Percentiles rank a stretch among this genome's conserved stretches.
Conservation (phyloP, 2,329 filamentous ascomycete species). For the Phaeomoniella chlamydospora region DNA sequence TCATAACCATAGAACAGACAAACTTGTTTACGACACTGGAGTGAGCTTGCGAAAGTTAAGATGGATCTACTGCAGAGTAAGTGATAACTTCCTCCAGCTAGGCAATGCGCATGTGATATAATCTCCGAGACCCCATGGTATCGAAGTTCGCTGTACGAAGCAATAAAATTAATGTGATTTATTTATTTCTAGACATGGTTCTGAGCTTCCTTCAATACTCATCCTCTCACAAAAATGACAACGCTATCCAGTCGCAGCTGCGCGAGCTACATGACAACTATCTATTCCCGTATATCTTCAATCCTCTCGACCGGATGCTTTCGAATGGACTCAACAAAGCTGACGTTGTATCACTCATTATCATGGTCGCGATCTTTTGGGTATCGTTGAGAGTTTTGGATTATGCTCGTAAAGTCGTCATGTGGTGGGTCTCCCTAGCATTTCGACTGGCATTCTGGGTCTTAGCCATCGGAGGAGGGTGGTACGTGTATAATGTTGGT, state of each 20-base stretch:
- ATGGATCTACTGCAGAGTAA: background rate
- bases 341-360: slow-evolving; percentile 19
- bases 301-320: slow-evolving; percentile 20
- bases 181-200: background rate
- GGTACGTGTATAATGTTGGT: slow-evolving; percentile 36
- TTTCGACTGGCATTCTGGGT: slow-evolving; percentile 52
- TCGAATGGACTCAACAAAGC: slow-evolving; percentile 14
- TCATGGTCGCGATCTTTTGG: slow-evolving; percentile 48
- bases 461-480: slow-evolving; percentile 35
- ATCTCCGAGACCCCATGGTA: too few species aligned
- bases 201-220: background rate
- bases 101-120: too few species aligned
- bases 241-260: background rate
- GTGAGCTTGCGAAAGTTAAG: too few species aligned
- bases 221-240: background rate
- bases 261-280: slow-evolving; percentile 24
- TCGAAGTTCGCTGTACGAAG: too few species aligned
- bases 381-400: slow-evolving; percentile 50
- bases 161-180: too few species aligned
- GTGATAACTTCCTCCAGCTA: too few species aligned
- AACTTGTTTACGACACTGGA: too few species aligned
- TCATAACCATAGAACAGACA: too few species aligned
- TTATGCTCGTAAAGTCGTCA: slow-evolving; percentile 55
- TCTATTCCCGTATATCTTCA: slow-evolving; percentile 36
- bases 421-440: slow-evolving; percentile 62